These are phyloP conservation scores for Xylariales sp. DNA, from an alignment of 2,329 filamentous ascomycete genomes.

Conservation along the genomic window DNA sequence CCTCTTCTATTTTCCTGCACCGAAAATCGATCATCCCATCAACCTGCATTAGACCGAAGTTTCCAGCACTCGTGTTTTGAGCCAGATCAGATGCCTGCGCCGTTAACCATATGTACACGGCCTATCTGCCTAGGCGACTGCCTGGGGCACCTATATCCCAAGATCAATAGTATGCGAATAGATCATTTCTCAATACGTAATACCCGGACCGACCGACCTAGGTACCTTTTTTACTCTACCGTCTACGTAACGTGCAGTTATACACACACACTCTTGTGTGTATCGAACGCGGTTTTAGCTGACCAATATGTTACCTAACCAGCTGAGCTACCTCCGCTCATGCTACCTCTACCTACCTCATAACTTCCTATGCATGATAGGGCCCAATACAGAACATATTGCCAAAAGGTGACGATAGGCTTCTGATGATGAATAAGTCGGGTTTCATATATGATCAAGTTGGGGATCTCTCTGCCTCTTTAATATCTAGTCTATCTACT, in stretches of 20 bases:
- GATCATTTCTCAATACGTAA: neutral
- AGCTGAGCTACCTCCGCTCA: neutral
- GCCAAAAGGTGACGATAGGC: conserved; percentile 1
- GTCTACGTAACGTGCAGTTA: too few relatives aligned
- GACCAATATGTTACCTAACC: too few relatives aligned
- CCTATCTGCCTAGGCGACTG: too few relatives aligned
- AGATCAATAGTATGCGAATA: conserved; percentile 1
- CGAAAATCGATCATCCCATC: conserved; percentile 16
- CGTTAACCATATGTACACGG: neutral
- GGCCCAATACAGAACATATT: neutral
- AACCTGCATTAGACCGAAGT: conserved; percentile 27
- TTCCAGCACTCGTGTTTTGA: conserved; percentile 21
- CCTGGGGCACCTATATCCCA: neutral
- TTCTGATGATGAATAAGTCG: conserved; percentile 9
- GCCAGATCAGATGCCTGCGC: conserved; percentile 28
- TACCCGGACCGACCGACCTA: too few relatives aligned
- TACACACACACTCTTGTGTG: too few relatives aligned
- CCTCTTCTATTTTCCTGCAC: neutral
- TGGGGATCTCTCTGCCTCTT: conserved; percentile 8
- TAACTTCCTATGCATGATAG: conserved; percentile 4
- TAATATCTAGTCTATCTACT: neutral
- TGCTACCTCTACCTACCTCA: conserved; percentile 9
- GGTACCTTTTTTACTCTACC: too few relatives aligned
- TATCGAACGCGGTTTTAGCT: too few relatives aligned
- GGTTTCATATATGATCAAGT: conserved; percentile 33